Evolutionary conservation across 495 filamentous ascomycete species (phyloP), one percentile per base, ranked within the genome.

Genomic region (Aspergillus ellipticus): DNA sequence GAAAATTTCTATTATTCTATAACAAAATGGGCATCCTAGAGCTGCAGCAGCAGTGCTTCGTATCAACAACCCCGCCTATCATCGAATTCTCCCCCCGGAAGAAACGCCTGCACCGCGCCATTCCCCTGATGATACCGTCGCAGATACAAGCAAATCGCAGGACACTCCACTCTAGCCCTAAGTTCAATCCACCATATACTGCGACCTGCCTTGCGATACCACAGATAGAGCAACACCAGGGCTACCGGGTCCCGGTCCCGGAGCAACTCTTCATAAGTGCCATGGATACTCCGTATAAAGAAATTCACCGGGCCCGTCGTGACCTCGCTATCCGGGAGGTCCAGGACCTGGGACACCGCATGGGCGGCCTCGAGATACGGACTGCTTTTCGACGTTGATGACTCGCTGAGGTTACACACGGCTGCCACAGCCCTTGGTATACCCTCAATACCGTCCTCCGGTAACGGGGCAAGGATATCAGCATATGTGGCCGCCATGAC

Each of bases 111-210:
- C 45, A 75, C 15, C 1, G 57, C 59, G 46, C 0, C 28, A 50
- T 71, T 66, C 8, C 21, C 48, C 29, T 51, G 31, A 42, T 70
- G 65, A 60, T 67, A 59, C 35, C 21, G 49, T 29, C 50, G 61
- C 43, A 79, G 57, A 42, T 78, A 78, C 20, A 43, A 52, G 64
- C 70, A 71, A 52, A 78, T 79, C 19, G 75, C 66, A 19, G 69
- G 74, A 54, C 70, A 66, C 63, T 78, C 75, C 48, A 78, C 63
- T 61, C 61, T 66, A 24, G 74, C 73, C 22, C 76, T 62, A 15
- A 68, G 57, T 43, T 64, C 64, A 65, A 79, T 66, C 68, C 70
- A 80, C 77, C 76, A 79, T 50, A 69, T 62, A 64, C 62, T 61
- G 39, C 61, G 60, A 54, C 66, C 50, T 57, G 61, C 64, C 60